These are phyloP conservation scores for Dalbergia cochinchinensis DNA, from an alignment of 306 rosid genomes.

Conservation along the genomic window DNA sequence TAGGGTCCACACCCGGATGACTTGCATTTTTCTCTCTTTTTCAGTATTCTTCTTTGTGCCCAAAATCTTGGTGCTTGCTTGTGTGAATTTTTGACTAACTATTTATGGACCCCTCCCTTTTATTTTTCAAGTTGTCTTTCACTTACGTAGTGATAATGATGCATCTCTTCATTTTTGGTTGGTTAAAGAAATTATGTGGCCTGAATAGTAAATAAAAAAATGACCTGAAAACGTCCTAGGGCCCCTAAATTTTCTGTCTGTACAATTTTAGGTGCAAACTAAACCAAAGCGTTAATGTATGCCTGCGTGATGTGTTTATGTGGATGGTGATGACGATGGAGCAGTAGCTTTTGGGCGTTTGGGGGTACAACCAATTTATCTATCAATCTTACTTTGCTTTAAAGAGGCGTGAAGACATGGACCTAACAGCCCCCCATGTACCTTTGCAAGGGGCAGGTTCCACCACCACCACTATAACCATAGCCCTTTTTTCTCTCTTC, in stretches of 20 bases:
- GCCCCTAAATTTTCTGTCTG: slow-evolving; percentile 53
- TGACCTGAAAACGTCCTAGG: slow-evolving; percentile 50
- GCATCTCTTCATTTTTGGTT: slow-evolving; percentile 37
- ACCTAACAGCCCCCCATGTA: slow-evolving; percentile 53
- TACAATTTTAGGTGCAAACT: slow-evolving; percentile 48
- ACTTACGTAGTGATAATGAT: slow-evolving; percentile 39
- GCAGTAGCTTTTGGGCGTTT: slow-evolving; percentile 40
- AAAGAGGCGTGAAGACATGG: slow-evolving; percentile 60
- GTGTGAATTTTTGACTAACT: slow-evolving; percentile 57
- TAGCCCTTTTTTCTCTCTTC: not conserved
- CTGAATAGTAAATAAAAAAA: slow-evolving; percentile 41
- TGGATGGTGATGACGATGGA: slow-evolving; percentile 38
- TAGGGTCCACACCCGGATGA: slow-evolving; percentile 52
- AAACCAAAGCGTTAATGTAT: slow-evolving; percentile 40
- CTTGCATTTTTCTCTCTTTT: slow-evolving; percentile 35
- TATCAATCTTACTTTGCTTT: slow-evolving; percentile 51
- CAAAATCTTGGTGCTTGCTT: slow-evolving; percentile 53
- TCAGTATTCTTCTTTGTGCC: slow-evolving; percentile 14
- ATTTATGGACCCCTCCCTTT: slow-evolving; percentile 48
- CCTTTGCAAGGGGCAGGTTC: slow-evolving; percentile 33
- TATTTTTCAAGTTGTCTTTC: slow-evolving; percentile 22
- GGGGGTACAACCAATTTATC: slow-evolving; percentile 41
- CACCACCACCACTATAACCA: slow-evolving; percentile 33
- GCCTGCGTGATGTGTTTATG: slow-evolving; percentile 17
- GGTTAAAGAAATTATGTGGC: not conserved